Evolutionary conservation across 2,329 filamentous ascomycete species (phyloP), one percentile per base, ranked within the genome.

Genomic region (Colletotrichum tabaci): DNA sequence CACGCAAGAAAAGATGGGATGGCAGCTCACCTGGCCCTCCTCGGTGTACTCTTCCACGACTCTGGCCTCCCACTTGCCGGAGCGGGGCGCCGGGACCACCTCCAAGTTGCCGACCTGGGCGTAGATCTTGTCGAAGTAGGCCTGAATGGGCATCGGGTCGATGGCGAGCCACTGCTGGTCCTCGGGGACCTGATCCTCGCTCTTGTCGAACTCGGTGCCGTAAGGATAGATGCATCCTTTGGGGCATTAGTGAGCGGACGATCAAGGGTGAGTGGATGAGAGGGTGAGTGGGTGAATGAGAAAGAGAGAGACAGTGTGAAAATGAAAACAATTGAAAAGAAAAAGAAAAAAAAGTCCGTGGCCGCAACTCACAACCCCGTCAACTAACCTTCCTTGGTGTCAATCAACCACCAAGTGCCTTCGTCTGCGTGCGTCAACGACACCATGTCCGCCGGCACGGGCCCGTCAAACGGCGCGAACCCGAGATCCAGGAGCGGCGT

Each of bases 401-500:
- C 71, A 26, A 73, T 23, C 21, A 73, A 21, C 71, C 71, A 73
- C 71, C 71, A 73, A 16, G 38, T 61, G 13, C 71, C 71, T 38
- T 70, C 71, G 21, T 73, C 71, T 49, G 61, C 71, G 21, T 73
- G 67, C 49, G 71, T 71, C 66, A 73, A 50, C 50, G 71, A 73
- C 23, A 73, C 58, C 67, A 73, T 71, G 21, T 57, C 71, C 4
- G 67, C 44, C 66, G 71, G 71, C 50, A 73, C 66, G 56, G 66
- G 56, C 21, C 71, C 71, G 44, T 73, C 66, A 18, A 73, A 73
- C n/a, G 71, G 71, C 65, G 69, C 69, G 47, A 71, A 71, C 1
- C 68, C 69, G 13, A 71, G 18, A 5, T 71, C 69, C 58, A 71
- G 57, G 42, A 71, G 53, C 47, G 69, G 44, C 52, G 69, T 68